A percentile compares a stretch with the other conserved stretches of the same genome.
phyloP scores from a whole-genome alignment of 208 protist genomes.

The Acanthamoeba healyi region DNA sequence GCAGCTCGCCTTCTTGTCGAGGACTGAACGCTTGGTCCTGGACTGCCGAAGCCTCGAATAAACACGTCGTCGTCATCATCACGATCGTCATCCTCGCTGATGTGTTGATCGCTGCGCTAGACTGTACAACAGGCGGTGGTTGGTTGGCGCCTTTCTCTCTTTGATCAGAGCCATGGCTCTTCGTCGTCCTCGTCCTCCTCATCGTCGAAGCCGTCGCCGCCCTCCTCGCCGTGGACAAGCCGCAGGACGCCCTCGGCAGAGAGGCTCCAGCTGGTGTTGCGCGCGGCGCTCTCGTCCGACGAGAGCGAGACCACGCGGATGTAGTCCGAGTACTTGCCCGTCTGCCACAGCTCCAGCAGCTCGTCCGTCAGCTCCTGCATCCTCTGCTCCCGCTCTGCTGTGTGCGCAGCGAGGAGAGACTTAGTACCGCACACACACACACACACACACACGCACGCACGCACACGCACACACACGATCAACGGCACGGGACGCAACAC shows the following conservation, averaged over 20 bases:
- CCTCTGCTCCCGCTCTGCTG: background rate
- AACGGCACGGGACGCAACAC: too few relatives aligned
- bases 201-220: background rate
- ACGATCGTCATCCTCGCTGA: too few relatives aligned
- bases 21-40: too few relatives aligned
- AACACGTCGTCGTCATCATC: too few relatives aligned
- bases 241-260: background rate
- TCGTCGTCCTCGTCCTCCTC: background rate
- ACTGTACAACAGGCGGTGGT: too few relatives aligned
- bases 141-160: too few relatives aligned
- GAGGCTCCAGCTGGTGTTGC: background rate
- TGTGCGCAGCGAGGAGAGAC: background rate
- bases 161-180: background rate
- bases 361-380: background rate
- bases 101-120: too few relatives aligned
- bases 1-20: too few relatives aligned
- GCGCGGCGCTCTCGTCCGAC: background rate
- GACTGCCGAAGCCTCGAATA: too few relatives aligned
- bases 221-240: background rate
- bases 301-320: background rate
- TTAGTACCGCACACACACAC: too few relatives aligned
- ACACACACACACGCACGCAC: too few relatives aligned
- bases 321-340: background rate
- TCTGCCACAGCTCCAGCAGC: conserved; percentile 18
- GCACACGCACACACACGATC: too few relatives aligned